These are phyloP conservation scores for Truncatella angustata DNA, from an alignment of 2,329 filamentous ascomycete species.

Conservation along the genomic window DNA sequence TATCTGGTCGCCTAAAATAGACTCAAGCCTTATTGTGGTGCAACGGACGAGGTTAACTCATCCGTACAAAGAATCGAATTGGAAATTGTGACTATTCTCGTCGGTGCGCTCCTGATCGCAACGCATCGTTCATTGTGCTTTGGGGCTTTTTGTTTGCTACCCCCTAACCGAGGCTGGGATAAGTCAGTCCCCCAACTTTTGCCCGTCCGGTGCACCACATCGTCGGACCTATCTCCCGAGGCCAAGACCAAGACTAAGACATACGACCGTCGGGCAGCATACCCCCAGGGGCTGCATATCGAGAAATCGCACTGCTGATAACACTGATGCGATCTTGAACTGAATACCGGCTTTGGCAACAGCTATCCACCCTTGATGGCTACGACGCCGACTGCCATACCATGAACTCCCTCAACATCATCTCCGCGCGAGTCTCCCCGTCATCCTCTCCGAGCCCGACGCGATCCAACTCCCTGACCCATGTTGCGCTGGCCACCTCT, in stretches of 20 bases:
- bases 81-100: not conserved
- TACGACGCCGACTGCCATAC: conserved; percentile 49
- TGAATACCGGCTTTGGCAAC: conserved; percentile 13
- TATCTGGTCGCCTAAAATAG: not conserved
- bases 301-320: not conserved
- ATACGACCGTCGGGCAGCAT: conserved; percentile 2
- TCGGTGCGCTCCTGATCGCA: not conserved
- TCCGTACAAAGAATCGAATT: not conserved
- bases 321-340: conserved; percentile 8
- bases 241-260: too few species aligned
- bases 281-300: not conserved
- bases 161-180: conserved; percentile 19
- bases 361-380: conserved; percentile 46
- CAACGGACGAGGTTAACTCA: not conserved
- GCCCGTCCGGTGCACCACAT: conserved; percentile 5
- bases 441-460: conserved; percentile 54
- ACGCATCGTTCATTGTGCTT: not conserved
- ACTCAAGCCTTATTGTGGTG: not conserved
- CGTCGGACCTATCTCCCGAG: not conserved
- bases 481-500: conserved; percentile 42
- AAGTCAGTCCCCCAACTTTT: conserved; percentile 10
- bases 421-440: conserved; percentile 78
- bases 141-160: not conserved
- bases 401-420: conserved; percentile 97
- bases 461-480: conserved; percentile 60